Conservation (phyloP, 495 filamentous ascomycete genomes). For the Cetradonia linearis region DNA sequence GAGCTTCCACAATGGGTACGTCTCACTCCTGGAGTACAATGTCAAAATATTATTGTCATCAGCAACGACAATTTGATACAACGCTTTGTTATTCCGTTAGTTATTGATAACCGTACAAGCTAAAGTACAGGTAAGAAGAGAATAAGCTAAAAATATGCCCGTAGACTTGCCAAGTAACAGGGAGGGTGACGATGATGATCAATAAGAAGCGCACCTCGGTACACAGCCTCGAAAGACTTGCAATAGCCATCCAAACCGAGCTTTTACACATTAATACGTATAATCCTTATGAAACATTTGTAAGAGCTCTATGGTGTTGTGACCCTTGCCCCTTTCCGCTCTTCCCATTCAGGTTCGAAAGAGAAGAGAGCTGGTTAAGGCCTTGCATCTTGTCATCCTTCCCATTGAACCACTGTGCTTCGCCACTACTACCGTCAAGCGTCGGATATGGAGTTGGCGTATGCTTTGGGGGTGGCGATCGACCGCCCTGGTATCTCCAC, state of each 20-base stretch:
- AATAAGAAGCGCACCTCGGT: neutral
- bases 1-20: no score
- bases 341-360: neutral
- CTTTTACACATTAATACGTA: neutral
- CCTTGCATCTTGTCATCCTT: neutral
- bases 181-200: neutral
- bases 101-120: neutral
- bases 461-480: conserved; percentile 7
- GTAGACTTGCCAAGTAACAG: neutral
- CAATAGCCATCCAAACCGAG: neutral
- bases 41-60: neutral
- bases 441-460: neutral
- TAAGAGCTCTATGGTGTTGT: neutral
- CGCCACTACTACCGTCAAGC: no score
- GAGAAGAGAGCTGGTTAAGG: neutral
- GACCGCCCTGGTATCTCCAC: conserved; percentile 58
- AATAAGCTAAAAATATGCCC: neutral
- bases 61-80: neutral
- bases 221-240: neutral
- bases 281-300: neutral
- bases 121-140: neutral
- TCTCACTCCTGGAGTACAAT: neutral
- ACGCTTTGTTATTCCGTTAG: neutral
- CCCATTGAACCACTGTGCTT: neutral
- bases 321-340: neutral